Evolutionary conservation across 768 basidiomycete species (phyloP), one percentile per base, ranked within the genome.

Genomic region (Boletus eberwhitei): DNA sequence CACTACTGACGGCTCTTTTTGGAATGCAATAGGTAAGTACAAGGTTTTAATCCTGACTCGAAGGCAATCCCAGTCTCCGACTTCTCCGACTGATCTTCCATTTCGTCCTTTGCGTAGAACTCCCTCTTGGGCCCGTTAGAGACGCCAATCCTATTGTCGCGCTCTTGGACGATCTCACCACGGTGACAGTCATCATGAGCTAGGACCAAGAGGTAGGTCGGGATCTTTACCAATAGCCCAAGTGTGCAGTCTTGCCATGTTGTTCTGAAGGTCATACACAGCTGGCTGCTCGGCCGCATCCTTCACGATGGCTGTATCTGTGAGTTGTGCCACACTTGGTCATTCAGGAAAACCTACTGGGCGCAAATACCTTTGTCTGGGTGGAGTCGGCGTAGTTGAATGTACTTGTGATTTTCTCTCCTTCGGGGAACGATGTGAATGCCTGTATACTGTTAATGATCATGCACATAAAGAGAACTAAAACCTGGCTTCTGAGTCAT

Each of bases 391-490:
- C 26, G 5, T 9, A 50, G 48, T 48, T n/a, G 36, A 35, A 11
- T 24, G 16, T 75, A 77, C 57, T 79, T 75, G 58, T 82, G 81
- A 14, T 74, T 61, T 77, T 75, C 68, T 80, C 79, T 24, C 78
- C 76, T 29, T 68, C 60, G 4, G 75, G 71, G 1, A 84, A 72
- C 1, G 62, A 59, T 41, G 64, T 55, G 63, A 80, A 82, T 16
- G 70, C 53, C 71, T 72, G 35, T 1, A 14, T 8, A 38, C 19
- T 40, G 39, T 55, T 29, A 62, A 26, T 8, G 36, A 22, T n/a
- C 12, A 4, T 36, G 44, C 16, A 17, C 24, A 26, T 7, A 34
- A 22, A 24, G 9, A 38, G 26, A 39, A 44, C 17, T 8, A 41
- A 41, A 36, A 32, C 16, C 44, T 69, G 37, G 69, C 64, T 42